Base-by-base conservation (phyloP, 768 basidiomycete genomes). In the Chalciporus piperatus region DNA sequence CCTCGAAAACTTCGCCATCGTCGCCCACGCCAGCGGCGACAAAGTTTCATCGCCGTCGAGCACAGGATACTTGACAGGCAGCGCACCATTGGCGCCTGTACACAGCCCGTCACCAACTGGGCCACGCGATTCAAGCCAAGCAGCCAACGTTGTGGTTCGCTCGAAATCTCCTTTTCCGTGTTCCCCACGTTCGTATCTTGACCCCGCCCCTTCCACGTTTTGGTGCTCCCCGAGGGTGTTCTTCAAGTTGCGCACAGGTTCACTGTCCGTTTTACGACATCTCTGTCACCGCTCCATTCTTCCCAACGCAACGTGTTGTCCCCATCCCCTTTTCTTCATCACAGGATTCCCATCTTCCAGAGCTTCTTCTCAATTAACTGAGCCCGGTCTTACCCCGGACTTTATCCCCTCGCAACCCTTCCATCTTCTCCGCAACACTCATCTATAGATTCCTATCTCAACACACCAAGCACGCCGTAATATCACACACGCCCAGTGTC, bases 351-450 rank as follows among this genome's bases (percentile, higher is more conserved):
- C 60, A 41, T 37, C 47, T 40, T 38, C 50, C 55, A 54, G 46
- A 51, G 48, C 62, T 30, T 45, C 50, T 48, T 41, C 53, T 63
- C 58, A 42, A 60, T 66, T 52, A 64, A 65, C 51, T 55, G 54
- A 17, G 14, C 54, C 58, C 61, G 64, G 52, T 17, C 50, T 54
- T 67, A 66, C 65, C 65, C 65, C 65, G 65, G 65, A 65, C 63
- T 67, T 48, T 57, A 57, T 59, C 47, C 59, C 57, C 44, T 50
- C 42, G 41, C 48, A 51, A 54, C 50, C 50, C 49, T 54, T 44
- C 12, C 22, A 44, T 39, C 57, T 58, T 55, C 60, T 57, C 62
- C 53, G 41, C 57, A 57, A 41, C 52, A 42, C 56, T 52, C 48
- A 46, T 60, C 59, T 63, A 65, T 62, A 62, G 62, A 54, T 56